phyloP scores from a whole-genome alignment of 2,329 filamentous ascomycete genomes.

The Stagonosporopsis cucurbitacearum region DNA sequence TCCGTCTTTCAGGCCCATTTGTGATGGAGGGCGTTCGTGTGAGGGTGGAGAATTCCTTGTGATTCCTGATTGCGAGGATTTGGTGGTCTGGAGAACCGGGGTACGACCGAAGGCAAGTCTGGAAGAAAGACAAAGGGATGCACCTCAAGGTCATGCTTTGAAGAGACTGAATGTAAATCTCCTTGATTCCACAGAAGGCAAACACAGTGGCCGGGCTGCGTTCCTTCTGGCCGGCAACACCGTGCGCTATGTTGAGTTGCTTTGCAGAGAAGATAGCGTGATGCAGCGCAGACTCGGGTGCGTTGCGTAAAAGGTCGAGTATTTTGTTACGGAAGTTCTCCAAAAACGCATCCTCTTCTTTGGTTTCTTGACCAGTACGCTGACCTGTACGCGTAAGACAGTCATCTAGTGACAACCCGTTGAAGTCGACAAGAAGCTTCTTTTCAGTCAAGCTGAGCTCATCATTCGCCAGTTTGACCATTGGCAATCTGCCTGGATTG shows the following conservation, averaged over 20 bases:
- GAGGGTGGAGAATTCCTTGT: slow-evolving; percentile 54
- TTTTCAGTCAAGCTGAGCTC: slow-evolving; percentile 35
- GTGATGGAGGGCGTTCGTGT: slow-evolving; percentile 21
- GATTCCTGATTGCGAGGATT: slow-evolving; percentile 53
- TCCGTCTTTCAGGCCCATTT: slow-evolving; percentile 5
- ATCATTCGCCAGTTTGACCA: slow-evolving; percentile 49
- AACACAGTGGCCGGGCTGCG: slow-evolving; percentile 47
- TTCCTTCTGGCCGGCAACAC: slow-evolving; percentile 34
- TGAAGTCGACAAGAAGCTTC: slow-evolving; percentile 31
- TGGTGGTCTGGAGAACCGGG: slow-evolving; percentile 55
- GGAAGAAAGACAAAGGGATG: slow-evolving; percentile 55
- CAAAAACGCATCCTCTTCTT: slow-evolving; percentile 35
- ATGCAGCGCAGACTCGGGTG: slow-evolving; percentile 51
- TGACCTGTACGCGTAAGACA: slow-evolving; percentile 45
- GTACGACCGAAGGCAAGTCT: slow-evolving; percentile 53
- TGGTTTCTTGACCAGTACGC: slow-evolving; percentile 13
- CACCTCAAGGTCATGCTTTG: slow-evolving; percentile 40
- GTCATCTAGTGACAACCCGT: slow-evolving; percentile 37
- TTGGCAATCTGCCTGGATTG: slow-evolving; percentile 53
- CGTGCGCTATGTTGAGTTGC: slow-evolving; percentile 44
- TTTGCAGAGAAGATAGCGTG: slow-evolving; percentile 54
- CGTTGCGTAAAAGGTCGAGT: slow-evolving; percentile 41
- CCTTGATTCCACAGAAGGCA: slow-evolving; percentile 54
- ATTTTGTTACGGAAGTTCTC: slow-evolving; percentile 46
- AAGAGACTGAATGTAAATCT: slow-evolving; percentile 48